Base-by-base conservation (phyloP, 108 stramenopile species). In the Mediolabrus comicus region DNA sequence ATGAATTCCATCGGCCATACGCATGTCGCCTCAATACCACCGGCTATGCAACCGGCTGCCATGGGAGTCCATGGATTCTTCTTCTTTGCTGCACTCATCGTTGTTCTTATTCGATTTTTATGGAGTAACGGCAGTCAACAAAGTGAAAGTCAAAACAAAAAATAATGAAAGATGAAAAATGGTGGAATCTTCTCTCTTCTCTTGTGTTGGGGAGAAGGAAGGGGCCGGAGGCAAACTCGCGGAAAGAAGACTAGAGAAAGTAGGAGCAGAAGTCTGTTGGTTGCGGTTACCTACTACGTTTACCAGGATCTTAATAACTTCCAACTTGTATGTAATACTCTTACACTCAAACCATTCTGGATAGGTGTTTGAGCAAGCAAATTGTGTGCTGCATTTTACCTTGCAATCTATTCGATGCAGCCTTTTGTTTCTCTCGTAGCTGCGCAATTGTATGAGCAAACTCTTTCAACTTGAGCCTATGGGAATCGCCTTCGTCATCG, bases 1-100 rank as follows among this genome's bases (percentile, higher is more conserved):
- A 96, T 94, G 70, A 81, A 97, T 69, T 98, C 98, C 94, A 98
- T 97, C 10, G 98, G 98, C 98, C 98, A 98, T 0, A 98, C 92
- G 2, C 59, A 46, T 9, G 90, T 91, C 0, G 92, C 92, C 77
- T 94, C 92, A 28, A 93, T 85, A 34, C 84, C 92, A 35, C 91
- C 89, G 8, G 89, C 89, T 30, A 90, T 70, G 64, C 91, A 94
- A 10, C 92, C 92, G 26, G 92, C 89, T 24, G 85, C 71, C 89
- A 94, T 85, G 63, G 92, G 83, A 26, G 84, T 78, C 39, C 90
- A 73, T 31, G 90, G 90, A 75, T 86, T 91, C 49, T 88, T 89
- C 57, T 86, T 82, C 62, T 87, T 88, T 13, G 67, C 58, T 29
- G 70, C 29, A 34, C 35, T 39, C 17, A 62, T 28, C 32, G 24